Percentiles rank a stretch among this genome's conserved stretches.
Evolutionary conservation across 2,329 filamentous ascomycete species (phyloP).

Genomic region (Cladosporium phlei): DNA sequence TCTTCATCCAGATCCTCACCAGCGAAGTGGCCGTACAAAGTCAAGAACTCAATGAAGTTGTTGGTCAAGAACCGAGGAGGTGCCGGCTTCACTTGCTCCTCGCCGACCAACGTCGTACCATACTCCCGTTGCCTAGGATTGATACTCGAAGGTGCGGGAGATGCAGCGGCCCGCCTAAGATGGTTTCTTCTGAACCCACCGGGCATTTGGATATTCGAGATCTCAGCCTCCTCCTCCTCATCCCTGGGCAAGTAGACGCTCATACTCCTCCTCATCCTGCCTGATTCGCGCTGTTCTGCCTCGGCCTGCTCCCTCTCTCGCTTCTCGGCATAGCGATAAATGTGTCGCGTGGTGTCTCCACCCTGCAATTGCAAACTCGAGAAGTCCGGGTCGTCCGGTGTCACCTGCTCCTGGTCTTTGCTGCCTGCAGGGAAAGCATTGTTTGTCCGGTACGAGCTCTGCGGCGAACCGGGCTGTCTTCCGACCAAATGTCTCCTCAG

Average conservation of each 20-base stretch:
- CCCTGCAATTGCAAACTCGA: slow-evolving; percentile 90
- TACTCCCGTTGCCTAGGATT: slow-evolving; percentile 32
- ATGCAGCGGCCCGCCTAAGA: slow-evolving; percentile 66
- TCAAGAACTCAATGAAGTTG: slow-evolving; percentile 93
- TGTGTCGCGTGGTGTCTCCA: slow-evolving; percentile 87
- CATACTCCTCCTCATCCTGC: slow-evolving; percentile 70
- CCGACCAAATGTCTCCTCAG: slow-evolving; percentile 83
- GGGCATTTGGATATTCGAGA: slow-evolving; percentile 84
- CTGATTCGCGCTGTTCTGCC: slow-evolving; percentile 52
- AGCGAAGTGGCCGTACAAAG: slow-evolving; percentile 93
- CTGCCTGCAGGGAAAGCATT: slow-evolving; percentile 27
- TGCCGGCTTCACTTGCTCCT: slow-evolving; percentile 11
- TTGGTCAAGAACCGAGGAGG: slow-evolving; percentile 67
- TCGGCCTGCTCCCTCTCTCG: slow-evolving; percentile 76
- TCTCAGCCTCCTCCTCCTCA: slow-evolving; percentile 71
- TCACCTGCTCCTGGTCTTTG: slow-evolving; percentile 23
- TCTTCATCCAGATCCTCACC: slow-evolving; percentile 96
- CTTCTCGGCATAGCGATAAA: slow-evolving; percentile 95
- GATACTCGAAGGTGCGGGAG: slow-evolving; percentile 44
- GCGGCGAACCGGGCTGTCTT: slow-evolving; percentile 44
- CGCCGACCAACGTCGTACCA: slow-evolving; percentile 20
- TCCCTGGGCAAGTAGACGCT: slow-evolving; percentile 81
- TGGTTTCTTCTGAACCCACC: slow-evolving; percentile 92
- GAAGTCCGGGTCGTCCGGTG: slow-evolving; percentile 70
- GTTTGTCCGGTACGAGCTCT: slow-evolving; percentile 25